Conservation (phyloP, 441 rosid species). For the Isatis lusitanica region DNA sequence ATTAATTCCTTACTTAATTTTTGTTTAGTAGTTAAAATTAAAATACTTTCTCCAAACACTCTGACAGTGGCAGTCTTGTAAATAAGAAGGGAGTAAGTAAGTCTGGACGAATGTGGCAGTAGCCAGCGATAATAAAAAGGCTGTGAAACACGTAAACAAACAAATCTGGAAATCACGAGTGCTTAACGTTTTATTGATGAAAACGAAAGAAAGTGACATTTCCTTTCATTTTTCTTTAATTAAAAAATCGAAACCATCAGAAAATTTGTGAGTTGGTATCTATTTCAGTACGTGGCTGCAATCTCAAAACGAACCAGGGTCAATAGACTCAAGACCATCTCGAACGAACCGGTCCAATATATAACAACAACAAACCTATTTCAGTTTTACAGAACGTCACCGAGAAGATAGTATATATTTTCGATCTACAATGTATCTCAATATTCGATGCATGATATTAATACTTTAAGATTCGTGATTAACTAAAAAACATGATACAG, state of each 20-base stretch:
- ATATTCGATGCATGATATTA: background rate
- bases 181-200: background rate
- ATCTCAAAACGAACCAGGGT: background rate
- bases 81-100: background rate
- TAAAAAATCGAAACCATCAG: background rate
- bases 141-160: slow-evolving; percentile 14
- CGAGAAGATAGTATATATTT: background rate
- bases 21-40: background rate
- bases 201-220: slow-evolving; percentile 2
- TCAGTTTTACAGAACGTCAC: background rate
- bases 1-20: background rate
- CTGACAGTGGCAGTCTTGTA: slow-evolving; percentile 4
- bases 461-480: background rate
- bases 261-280: background rate
- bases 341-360: background rate
- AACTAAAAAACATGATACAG: too few relatives aligned
- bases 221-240: background rate
- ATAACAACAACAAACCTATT: background rate
- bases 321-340: background rate
- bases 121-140: background rate
- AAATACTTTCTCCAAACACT: background rate
- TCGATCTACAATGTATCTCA: too few relatives aligned
- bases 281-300: background rate
- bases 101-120: slow-evolving; percentile 24
- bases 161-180: slow-evolving; percentile 29